Percentiles rank a stretch among this genome's conserved stretches.
phyloP scores from a whole-genome alignment of 148 eudicot genomes.

The Cornus kousa region DNA sequence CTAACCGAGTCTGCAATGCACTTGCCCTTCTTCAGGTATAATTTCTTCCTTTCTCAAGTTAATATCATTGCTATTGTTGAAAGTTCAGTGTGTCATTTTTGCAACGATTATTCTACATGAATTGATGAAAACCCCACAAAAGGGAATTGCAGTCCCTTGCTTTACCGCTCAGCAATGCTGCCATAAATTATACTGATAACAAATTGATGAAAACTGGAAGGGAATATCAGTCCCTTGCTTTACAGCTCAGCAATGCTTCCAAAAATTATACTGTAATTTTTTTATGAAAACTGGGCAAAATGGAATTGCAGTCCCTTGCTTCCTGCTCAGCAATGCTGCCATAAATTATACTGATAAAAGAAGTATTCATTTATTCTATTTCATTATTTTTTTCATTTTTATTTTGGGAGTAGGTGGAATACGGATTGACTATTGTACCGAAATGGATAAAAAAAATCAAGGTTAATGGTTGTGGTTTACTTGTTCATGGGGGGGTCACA shows the following conservation, averaged over 20 bases:
- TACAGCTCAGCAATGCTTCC: no score
- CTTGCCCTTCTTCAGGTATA: slow-evolving; percentile 88
- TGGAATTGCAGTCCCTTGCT: neutral
- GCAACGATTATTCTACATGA: neutral
- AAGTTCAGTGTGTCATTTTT: neutral
- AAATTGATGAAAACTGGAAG: neutral
- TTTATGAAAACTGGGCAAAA: neutral
- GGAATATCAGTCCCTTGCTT: no score
- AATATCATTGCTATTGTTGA: slow-evolving; percentile 4
- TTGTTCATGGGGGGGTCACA: neutral
- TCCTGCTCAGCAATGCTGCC: no score
- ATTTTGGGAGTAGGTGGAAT: neutral
- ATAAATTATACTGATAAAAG: neutral
- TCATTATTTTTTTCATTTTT: no score
- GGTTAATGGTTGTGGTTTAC: neutral
- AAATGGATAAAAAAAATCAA: no score
- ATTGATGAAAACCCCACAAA: neutral
- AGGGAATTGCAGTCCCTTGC: neutral
- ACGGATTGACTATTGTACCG: neutral
- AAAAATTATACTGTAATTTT: no score
- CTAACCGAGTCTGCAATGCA: slow-evolving; percentile 97
- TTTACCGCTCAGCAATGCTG: neutral
- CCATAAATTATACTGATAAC: neutral
- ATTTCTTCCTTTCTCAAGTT: neutral
- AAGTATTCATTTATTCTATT: no score